Evolutionary conservation across 164 flowering plant genomes (phyloP), one percentile per base, ranked within the genome.

Genomic region (Chimonanthus salicifolius): DNA sequence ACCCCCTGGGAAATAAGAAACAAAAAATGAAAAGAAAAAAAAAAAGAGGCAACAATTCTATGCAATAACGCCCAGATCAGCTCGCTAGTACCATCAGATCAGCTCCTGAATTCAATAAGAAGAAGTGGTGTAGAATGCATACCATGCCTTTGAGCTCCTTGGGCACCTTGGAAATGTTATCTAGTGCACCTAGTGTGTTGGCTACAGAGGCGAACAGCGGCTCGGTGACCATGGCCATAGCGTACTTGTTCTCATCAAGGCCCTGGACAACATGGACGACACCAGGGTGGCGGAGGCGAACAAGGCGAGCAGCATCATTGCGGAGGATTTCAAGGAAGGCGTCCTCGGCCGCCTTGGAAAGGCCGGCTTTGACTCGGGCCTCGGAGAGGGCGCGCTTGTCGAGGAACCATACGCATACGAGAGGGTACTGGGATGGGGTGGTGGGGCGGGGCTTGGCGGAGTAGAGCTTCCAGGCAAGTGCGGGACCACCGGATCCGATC

Each of bases 151-250:
- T 86, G 18, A 92, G 94, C 87, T 93, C 98, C 84, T 88, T 90
- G 3, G 99, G 97, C 76, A 91, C 85, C 71, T 84, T 92, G 7
- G 75, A 78, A 46, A 90, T 77, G 77, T 92, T 88, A 45, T 90
- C 94, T 64, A 89, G 68, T 45, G 66, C 78, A 67, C 99, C 98
- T 62, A 93, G 80, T 3, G 88, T 87, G 79, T 95, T 95, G 0
- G 97, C 93, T 48, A 86, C 94, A 1, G 97, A 91, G 3, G 99
- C 94, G 75, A 92, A 95, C 50, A 95, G 75, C 3, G 99, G 99
- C 82, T 95, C 99, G 0, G 99, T 95, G 44, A 95, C 99, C 96
- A 95, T 92, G 0, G 98, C 98, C 98, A 95, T 90, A 6, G 94
- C 89, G 79, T 85, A 88, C 87, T 95, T 95, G 71, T 71, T 93